Base-by-base conservation (phyloP, 208 protist species). In the Blastocrithidia nonstop region DNA sequence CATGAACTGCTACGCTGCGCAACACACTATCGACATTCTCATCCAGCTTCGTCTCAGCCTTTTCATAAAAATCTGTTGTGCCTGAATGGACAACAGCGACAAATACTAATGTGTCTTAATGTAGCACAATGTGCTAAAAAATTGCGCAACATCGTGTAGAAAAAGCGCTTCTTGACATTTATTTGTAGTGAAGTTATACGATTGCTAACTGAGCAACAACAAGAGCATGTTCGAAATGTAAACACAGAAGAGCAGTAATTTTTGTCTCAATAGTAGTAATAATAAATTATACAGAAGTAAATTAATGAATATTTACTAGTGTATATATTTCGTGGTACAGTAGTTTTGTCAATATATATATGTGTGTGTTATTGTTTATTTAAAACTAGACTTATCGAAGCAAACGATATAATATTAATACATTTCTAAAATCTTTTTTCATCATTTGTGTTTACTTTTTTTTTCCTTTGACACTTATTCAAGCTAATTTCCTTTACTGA, bases 41-140 rank as follows among this genome's bases (percentile, higher is more conserved):
- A n/a, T n/a, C n/a, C n/a, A n/a, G n/a, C n/a, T n/a, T n/a, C n/a
- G n/a, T n/a, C n/a, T n/a, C n/a, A n/a, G n/a, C n/a, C n/a, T n/a
- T n/a, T n/a, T n/a, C n/a, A n/a, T n/a, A n/a, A n/a, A n/a, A n/a
- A n/a, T n/a, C n/a, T n/a, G n/a, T n/a, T n/a, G n/a, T n/a, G n/a
- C n/a, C n/a, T n/a, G 37, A 74, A 76, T 0, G 75, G 81, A 39
- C 13, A 37, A 31, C 40, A 16, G 4, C 56, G 74, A 23, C 48
- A 67, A 13, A 44, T 91, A 19, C 42, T 87, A 20, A 51, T 91
- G 64, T 73, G 71, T 27, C 38, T 87, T n/a, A 81, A 71, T 21
- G 47, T 87, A 0, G 54, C 55, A 27, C 54, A 80, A 24, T 65
- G 62, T 9, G 66, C 68, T 9, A 69, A 66, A 44, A 19, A 51